Base-by-base conservation (phyloP, 257 asterid species). In the Plantago ovata region DNA sequence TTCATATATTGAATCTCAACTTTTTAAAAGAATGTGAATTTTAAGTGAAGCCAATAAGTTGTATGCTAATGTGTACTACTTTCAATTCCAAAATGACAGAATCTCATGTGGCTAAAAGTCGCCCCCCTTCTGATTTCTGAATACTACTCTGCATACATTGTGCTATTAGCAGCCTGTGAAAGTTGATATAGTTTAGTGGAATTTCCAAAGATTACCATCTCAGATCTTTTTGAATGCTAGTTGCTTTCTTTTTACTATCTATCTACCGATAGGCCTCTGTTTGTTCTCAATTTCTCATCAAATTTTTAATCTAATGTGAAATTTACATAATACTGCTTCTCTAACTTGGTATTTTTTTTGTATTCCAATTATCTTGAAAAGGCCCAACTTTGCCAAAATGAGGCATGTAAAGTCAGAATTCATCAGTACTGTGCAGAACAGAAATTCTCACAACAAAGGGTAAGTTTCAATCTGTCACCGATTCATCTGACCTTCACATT, bases 311-410 rank as follows among this genome's bases (percentile, higher is more conserved):
- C 28, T 50, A 20, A 50, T 49, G 13, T 50, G 38, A 11, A 21
- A 50, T 22, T 22, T 22, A 12, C 3, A 10, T 50, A 6, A 13
- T 49, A 10, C 56, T 50, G 56, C 56, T 50, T n/a, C 7, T 46
- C 4, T 50, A 54, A 22, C 68, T 28, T 28, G 36, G 36, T 50
- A 53, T 62, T n/a, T 46, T 21, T 43, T 55, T n/a, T n/a, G n/a
- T 23, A 22, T 62, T 33, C 33, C 38, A 20, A 42, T 46, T 49
- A 41, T 33, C 40, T 64, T 41, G 73, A 43, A 64, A 84, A 91
- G 96, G 92, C 89, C 48, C 76, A 79, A 54, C 67, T 67, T 48
- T 91, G 98, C 75, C 76, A 52, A 20, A 91, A 87, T 38, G 86
- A 80, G 70, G 70, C 69, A n/a, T 91, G 98, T 61, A 79, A 77